Evolutionary conservation across 768 basidiomycete species (phyloP).

Genomic region (Melanogaster broomeanus): DNA sequence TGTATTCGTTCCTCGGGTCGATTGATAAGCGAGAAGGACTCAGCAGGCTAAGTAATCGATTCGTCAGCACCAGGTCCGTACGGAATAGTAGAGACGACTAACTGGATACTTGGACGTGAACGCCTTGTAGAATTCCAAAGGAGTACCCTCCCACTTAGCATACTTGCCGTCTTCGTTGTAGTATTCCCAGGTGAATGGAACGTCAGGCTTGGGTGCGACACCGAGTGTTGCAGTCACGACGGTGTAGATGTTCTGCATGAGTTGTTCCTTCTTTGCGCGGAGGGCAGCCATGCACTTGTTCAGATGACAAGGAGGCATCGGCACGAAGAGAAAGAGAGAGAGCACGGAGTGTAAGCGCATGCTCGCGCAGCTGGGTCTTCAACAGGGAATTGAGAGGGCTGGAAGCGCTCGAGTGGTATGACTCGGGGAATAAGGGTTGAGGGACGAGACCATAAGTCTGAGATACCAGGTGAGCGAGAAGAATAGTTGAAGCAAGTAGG

Average conservation of each 20-base stretch:
- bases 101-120: slow-evolving; percentile 62
- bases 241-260: slow-evolving; percentile 82
- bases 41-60: slow-evolving; percentile 49
- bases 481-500: neutral
- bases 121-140: slow-evolving; percentile 74
- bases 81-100: slow-evolving; percentile 19
- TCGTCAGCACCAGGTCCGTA: slow-evolving; percentile 1
- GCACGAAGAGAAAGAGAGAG: slow-evolving; percentile 56
- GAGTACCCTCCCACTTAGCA: slow-evolving; percentile 76
- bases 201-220: slow-evolving; percentile 74
- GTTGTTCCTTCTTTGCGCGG: slow-evolving; percentile 81
- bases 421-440: slow-evolving; percentile 80
- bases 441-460: slow-evolving; percentile 88
- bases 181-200: slow-evolving; percentile 86
- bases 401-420: slow-evolving; percentile 77
- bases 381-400: slow-evolving; percentile 73
- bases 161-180: slow-evolving; percentile 78
- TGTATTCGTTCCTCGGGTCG: slow-evolving; percentile 88
- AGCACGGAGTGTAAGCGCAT: slow-evolving; percentile 77
- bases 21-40: slow-evolving; percentile 91
- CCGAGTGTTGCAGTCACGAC: slow-evolving; percentile 87
- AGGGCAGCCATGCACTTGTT: slow-evolving; percentile 53
- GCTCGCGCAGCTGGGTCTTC: slow-evolving; percentile 90
- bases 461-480: slow-evolving; percentile 30
- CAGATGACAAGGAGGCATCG: slow-evolving; percentile 43